Base-by-base conservation (phyloP, 352 stramenopile species). In the Phytophthora multivora region DNA sequence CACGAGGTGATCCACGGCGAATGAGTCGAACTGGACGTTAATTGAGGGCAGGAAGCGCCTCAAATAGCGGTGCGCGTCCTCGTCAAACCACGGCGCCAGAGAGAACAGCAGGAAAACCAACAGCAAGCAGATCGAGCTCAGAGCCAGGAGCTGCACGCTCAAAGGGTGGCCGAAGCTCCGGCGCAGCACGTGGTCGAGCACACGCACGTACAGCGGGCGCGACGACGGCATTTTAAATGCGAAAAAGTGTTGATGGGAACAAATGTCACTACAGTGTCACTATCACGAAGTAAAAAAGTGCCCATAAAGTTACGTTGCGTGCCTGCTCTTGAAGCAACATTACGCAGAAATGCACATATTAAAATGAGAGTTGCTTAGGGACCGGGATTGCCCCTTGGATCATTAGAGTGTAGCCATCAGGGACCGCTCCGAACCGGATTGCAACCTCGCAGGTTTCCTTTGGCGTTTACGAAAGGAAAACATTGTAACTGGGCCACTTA, bases 1-100 rank as follows among this genome's bases (percentile, higher is more conserved):
- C 10, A 93, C 68, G 5, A 71, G 54, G 54, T 93, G 81, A 64
- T 95, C 80, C 18, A 91, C 75, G 0, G 89, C 54, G 54, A 91
- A 90, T 51, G 83, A 89, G 68, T 93, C 74, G 19, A 67, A 51
- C 12, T 54, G 13, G 18, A 80, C 69, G 49, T 75, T 63, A 15
- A 81, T 41, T 75, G 80, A 89, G 30, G 77, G 73, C 13, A 85
- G 46, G 43, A 79, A 79, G 5, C 8, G 33, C 57, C 71, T 70
- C 42, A 81, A 50, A 71, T 88, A 89, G 31, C 76, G 62, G 46
- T 77, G 60, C 46, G 73, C 80, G 54, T 81, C 69, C 49, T 83
- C 73, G 25, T 88, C 74, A 3, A 90, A 54, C 51, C 87, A 78
- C 13, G 76, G 75, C 40, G 67, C 66, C 19, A 90, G 51, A 31